Percentiles rank a stretch among this genome's conserved stretches.
phyloP scores from a whole-genome alignment of 164 flowering plant species.

The Tinospora cordifolia region DNA sequence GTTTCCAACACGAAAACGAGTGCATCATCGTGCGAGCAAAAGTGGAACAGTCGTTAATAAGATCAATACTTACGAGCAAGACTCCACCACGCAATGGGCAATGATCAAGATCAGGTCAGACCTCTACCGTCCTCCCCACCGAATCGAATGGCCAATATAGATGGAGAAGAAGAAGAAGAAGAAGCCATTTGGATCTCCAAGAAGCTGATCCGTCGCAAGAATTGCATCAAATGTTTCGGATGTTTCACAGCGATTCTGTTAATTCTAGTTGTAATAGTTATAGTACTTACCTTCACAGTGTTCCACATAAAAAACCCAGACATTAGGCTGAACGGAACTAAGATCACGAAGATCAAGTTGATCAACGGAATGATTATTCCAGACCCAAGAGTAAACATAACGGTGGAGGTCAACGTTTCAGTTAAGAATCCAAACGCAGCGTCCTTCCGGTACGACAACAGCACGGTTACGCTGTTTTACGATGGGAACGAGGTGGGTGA shows the following conservation, averaged over 20 bases:
- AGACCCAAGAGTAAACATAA: constrained; percentile 13
- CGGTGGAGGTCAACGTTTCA: constrained; percentile 22
- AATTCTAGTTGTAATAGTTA: constrained; percentile 15
- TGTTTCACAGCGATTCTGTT: constrained; percentile 27
- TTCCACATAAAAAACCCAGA: constrained; percentile 35
- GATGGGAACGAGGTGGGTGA: constrained; percentile 29
- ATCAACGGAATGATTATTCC: neutral
- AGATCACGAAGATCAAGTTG: constrained; percentile 18
- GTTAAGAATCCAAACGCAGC: constrained; percentile 42
- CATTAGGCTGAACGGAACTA: constrained; percentile 24
- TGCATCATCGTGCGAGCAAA: neutral
- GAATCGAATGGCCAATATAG: constrained; percentile 12
- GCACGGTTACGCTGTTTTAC: constrained; percentile 26
- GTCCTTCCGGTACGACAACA: constrained; percentile 29
- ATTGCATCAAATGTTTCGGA: constrained; percentile 32
- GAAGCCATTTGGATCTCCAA: neutral
- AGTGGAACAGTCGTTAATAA: neutral
- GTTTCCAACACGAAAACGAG: neutral
- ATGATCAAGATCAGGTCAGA: constrained; percentile 25
- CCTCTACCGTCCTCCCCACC: constrained; percentile 27
- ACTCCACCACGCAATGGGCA: constrained; percentile 13
- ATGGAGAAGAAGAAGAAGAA: too few relatives aligned
- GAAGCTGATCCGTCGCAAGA: constrained; percentile 9
- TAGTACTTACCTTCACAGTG: constrained; percentile 39
- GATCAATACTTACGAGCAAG: neutral